Percentiles rank a stretch among this genome's conserved stretches.
These are phyloP conservation scores for Pisolithus thermaeus DNA, from an alignment of 1,284 basidiomycete species.

Conservation along the genomic window DNA sequence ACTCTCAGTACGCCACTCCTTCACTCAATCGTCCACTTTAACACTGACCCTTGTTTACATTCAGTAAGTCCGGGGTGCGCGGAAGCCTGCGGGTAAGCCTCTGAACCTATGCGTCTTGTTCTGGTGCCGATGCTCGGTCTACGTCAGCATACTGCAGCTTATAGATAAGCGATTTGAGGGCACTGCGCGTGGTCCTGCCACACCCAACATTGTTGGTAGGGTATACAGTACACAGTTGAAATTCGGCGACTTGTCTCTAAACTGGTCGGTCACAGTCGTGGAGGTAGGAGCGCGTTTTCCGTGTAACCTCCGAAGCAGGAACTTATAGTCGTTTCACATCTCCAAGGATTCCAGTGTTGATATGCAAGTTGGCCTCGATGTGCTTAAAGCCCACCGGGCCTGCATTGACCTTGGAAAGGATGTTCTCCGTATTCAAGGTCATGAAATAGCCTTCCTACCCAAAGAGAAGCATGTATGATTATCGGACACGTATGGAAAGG, in stretches of 20 bases:
- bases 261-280: conserved; percentile 94
- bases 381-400: conserved; percentile 97
- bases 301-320: neutral
- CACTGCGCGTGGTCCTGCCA: conserved; percentile 95
- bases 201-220: conserved; percentile 89
- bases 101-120: neutral
- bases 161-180: conserved; percentile 86
- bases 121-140: neutral
- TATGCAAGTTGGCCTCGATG: conserved; percentile 92
- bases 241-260: conserved; percentile 75
- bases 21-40: neutral
- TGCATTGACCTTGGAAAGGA: conserved; percentile 89
- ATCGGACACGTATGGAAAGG: too few relatives aligned
- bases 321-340: neutral
- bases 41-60: conserved; percentile 1
- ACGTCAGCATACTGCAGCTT: conserved; percentile 80
- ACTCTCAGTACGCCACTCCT: conserved; percentile 72
- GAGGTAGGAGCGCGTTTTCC: conserved; percentile 51
- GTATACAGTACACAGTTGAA: conserved; percentile 93
- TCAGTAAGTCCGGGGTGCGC: conserved; percentile 93
- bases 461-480: conserved; percentile 37
- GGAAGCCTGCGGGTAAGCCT: conserved; percentile 79
- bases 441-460: conserved; percentile 82
- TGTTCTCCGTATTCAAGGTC: conserved; percentile 82
- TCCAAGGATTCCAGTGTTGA: conserved; percentile 82